Percentiles rank a stretch among this genome's conserved stretches.
phyloP scores from a whole-genome alignment of 169 alveolate genomes.

The Cyclospora cayetanensis region DNA sequence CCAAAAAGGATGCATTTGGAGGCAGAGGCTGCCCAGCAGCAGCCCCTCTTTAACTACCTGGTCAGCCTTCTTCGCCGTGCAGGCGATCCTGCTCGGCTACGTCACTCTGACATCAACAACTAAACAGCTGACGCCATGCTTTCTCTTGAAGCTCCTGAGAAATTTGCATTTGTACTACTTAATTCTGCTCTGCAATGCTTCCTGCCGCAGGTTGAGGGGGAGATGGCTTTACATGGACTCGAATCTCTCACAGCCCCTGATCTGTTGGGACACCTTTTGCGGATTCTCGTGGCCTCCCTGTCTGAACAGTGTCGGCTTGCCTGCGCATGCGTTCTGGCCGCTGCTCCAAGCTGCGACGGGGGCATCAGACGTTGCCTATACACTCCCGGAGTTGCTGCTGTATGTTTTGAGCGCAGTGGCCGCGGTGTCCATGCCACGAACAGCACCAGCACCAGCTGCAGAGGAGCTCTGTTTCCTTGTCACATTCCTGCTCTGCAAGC shows the following conservation, averaged over 20 bases:
- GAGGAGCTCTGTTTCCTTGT: conserved; percentile 31
- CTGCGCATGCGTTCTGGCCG: conserved; percentile 61
- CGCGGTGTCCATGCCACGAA: background rate
- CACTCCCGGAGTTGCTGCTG: conserved; percentile 45
- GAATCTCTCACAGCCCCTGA: conserved; percentile 65
- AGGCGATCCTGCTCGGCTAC: background rate
- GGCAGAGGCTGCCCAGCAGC: background rate
- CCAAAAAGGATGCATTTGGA: background rate
- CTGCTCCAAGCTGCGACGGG: background rate
- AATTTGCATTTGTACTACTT: background rate
- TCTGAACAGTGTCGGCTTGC: conserved; percentile 57
- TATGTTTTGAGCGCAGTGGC: background rate
- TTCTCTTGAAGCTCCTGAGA: background rate
- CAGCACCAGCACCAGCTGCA: background rate
- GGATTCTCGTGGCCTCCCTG: conserved; percentile 55
- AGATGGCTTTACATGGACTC: conserved; percentile 70
- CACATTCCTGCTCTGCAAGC: conserved; percentile 38
- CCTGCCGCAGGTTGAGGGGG: conserved; percentile 70
- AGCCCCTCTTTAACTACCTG: conserved; percentile 24
- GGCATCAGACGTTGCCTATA: conserved; percentile 9
- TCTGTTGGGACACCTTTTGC: conserved; percentile 55
- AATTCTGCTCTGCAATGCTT: background rate
- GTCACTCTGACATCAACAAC: background rate
- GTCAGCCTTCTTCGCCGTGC: background rate
- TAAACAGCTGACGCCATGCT: background rate